Evolutionary conservation across 2,329 filamentous ascomycete genomes (phyloP), one percentile per base, ranked within the genome.

Genomic region (Fusarium napiforme): DNA sequence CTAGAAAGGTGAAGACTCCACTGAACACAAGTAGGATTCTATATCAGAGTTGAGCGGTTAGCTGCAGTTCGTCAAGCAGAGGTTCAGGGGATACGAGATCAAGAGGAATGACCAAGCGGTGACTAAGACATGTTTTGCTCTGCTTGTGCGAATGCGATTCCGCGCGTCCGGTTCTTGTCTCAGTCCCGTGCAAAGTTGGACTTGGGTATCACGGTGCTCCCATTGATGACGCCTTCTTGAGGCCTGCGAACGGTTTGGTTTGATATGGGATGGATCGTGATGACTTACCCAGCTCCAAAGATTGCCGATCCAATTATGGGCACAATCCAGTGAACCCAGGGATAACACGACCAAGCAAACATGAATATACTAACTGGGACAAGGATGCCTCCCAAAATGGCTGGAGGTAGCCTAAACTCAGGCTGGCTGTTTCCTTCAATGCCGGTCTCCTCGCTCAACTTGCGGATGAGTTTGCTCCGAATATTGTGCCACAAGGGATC

Each of bases 1-100:
- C 94, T 72, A 97, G 85, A 83, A 97, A 97, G 18, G 94, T 97
- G 82, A 97, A 97, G 74, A 97, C 90, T 59, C 94, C 94, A 64
- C 90, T 92, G 82, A 94, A 98, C 36, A 93, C 90, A 65, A 97
- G 88, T 68, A 97, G 88, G 60, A 90, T 92, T 59, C 93, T 94
- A 77, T 78, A 75, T 62, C 74, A 78, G 71, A 39, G 62, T 40
- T 39, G 34, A 69, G 57, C 62, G 64, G 78, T 81, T 77, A 81
- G 80, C 74, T 68, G 72, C 64, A 72, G 69, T 55, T 66, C 58
- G 43, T 68, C 45, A 42, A 53, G 53, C 68, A 60, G 55, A 66
- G 55, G n/a, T 23, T 50, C 30, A 60, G 69, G 72, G 64, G 50
- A 76, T 74, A 78, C 74, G 73, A 78, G 73, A 78, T 75, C 55